Conservation (phyloP, 2,329 filamentous ascomycete species). For the Talaromyces marneffei region DNA sequence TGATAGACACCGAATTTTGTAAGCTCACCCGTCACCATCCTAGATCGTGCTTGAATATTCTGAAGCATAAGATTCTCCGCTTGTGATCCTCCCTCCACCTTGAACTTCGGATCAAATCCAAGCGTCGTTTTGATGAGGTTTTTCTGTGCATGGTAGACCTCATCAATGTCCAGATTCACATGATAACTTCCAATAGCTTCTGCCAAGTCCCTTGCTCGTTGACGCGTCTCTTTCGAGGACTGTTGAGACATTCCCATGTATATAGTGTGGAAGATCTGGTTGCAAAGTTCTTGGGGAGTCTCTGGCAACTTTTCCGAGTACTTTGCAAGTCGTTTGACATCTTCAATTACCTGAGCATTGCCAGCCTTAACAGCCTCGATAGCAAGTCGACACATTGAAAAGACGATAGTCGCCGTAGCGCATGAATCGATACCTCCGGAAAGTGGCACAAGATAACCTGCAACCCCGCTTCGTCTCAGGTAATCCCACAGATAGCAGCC, state of each 20-base stretch:
- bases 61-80: constrained; percentile 25
- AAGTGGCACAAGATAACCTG: constrained; percentile 29
- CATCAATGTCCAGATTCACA: constrained; percentile 65
- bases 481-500: constrained; percentile 30
- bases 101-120: constrained; percentile 54
- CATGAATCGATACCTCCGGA: constrained; percentile 31
- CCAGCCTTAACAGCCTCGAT: constrained; percentile 22
- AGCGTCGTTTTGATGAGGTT: constrained; percentile 44
- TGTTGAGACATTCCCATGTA: constrained; percentile 65
- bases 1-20: too few species aligned
- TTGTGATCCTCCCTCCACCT: constrained; percentile 56
- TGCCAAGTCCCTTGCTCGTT: constrained; percentile 56
- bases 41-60: constrained; percentile 58
- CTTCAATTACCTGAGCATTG: constrained; percentile 23
- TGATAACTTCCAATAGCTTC: constrained; percentile 62
- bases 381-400: constrained; percentile 29
- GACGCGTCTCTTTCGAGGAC: constrained; percentile 59
- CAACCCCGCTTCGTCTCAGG: constrained; percentile 23
- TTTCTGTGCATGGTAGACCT: constrained; percentile 37
- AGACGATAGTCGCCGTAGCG: constrained; percentile 28
- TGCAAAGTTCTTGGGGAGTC: constrained; percentile 54
- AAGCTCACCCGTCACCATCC: constrained; percentile 51
- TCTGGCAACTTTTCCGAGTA: constrained; percentile 44
- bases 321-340: constrained; percentile 30
- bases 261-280: constrained; percentile 55